These are phyloP conservation scores for Atalantia buxifolia DNA, from an alignment of 345 rosid genomes.

Conservation along the genomic window DNA sequence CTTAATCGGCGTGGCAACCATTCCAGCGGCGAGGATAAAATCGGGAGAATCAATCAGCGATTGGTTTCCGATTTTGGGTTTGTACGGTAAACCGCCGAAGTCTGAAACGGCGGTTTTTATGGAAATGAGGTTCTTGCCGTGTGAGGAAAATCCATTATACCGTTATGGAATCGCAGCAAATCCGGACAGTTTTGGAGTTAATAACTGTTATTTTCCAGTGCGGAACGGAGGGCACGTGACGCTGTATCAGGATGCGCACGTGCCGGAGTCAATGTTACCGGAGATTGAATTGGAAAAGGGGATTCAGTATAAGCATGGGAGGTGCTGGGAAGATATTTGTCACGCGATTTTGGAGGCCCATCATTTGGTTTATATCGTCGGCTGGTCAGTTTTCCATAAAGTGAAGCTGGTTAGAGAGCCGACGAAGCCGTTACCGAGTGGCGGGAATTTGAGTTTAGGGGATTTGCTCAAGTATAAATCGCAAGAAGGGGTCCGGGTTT, in stretches of 20 bases:
- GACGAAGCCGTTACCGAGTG: constrained; percentile 50
- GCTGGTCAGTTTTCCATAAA: constrained; percentile 84
- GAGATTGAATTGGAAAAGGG: constrained; percentile 63
- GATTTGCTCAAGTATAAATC: constrained; percentile 79
- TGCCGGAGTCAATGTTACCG: constrained; percentile 41
- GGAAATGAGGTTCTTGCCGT: constrained; percentile 52
- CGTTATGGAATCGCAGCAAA: constrained; percentile 39
- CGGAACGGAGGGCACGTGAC: constrained; percentile 61
- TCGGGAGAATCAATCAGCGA: constrained; percentile 48
- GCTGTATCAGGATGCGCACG: constrained; percentile 84
- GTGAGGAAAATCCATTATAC: constrained; percentile 42
- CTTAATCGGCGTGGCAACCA: constrained; percentile 53
- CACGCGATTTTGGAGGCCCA: constrained; percentile 84
- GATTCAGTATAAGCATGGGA: constrained; percentile 34
- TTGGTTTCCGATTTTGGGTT: constrained; percentile 63
- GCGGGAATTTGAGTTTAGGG: constrained; percentile 64
- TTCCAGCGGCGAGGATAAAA: constrained; percentile 33
- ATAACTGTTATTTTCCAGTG: constrained; percentile 64
- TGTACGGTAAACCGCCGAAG: constrained; percentile 62
- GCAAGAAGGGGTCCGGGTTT: constrained; percentile 80
- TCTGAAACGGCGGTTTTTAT: constrained; percentile 56
- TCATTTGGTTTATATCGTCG: constrained; percentile 69
- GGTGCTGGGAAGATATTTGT: constrained; percentile 93
- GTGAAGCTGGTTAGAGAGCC: constrained; percentile 73
- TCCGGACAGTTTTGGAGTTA: constrained; percentile 33